These are phyloP conservation scores for Daldinia caldariorum DNA, from an alignment of 495 filamentous ascomycete species.

Conservation along the genomic window DNA sequence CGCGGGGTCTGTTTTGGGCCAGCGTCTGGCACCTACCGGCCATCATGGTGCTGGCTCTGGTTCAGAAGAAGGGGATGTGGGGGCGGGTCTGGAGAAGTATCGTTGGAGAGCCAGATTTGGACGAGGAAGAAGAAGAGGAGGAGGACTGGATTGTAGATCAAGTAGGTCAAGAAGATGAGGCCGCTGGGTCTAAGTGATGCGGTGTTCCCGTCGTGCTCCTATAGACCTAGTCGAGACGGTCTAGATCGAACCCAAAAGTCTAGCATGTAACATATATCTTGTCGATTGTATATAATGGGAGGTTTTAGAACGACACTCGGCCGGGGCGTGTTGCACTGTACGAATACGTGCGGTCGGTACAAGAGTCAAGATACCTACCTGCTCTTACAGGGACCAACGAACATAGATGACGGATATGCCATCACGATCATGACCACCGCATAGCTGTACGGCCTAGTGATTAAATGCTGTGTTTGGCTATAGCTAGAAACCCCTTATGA, in stretches of 20 bases:
- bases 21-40: slow-evolving; percentile 97
- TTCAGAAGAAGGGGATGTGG: slow-evolving; percentile 96
- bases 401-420: slow-evolving; percentile 21
- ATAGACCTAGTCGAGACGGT: slow-evolving; percentile 14
- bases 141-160: slow-evolving; percentile 58
- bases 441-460: slow-evolving; percentile 20
- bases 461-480: slow-evolving; percentile 13
- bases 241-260: slow-evolving; percentile 1
- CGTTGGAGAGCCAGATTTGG: slow-evolving; percentile 63
- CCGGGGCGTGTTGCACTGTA: neutral
- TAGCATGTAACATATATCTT: slow-evolving; percentile 34
- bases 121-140: slow-evolving; percentile 60
- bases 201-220: neutral
- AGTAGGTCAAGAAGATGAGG: slow-evolving; percentile 25
- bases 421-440: slow-evolving; percentile 9
- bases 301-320: neutral
- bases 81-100: slow-evolving; percentile 78
- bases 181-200: slow-evolving; percentile 31
- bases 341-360: neutral
- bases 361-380: neutral
- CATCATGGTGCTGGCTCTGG: slow-evolving; percentile 88
- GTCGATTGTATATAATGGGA: slow-evolving; percentile 11
- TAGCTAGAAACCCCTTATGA: slow-evolving; percentile 17
- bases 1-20: slow-evolving; percentile 92
- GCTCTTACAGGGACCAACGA: neutral